These are phyloP conservation scores for Citrus medica DNA, from an alignment of 345 rosid genomes.

Conservation along the genomic window DNA sequence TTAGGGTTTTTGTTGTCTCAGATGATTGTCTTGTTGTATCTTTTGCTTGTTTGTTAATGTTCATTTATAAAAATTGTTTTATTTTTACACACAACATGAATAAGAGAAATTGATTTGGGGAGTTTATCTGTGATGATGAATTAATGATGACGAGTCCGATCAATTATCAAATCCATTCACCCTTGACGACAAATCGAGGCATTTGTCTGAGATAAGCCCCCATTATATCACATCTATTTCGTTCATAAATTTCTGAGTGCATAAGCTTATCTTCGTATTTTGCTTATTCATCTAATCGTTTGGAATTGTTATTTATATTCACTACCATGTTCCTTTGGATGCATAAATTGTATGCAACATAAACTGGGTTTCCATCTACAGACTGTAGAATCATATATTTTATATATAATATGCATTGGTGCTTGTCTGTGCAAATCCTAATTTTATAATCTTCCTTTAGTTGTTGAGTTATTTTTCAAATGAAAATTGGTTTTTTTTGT, in stretches of 20 bases:
- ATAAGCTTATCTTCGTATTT: neutral
- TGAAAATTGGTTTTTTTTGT: neutral
- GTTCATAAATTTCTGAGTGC: neutral
- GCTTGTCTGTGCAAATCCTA: neutral
- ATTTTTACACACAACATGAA: neutral
- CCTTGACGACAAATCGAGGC: constrained; percentile 61
- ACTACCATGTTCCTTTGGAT: neutral
- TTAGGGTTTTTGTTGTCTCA: neutral
- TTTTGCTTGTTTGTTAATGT: neutral
- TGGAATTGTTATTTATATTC: neutral
- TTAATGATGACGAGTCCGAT: constrained; percentile 55
- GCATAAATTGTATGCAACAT: neutral
- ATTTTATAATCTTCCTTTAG: neutral
- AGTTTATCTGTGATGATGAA: constrained; percentile 31
- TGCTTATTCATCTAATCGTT: too few relatives aligned
- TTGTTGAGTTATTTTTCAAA: neutral
- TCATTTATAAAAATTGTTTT: too few relatives aligned
- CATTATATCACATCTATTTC: neutral
- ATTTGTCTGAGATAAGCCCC: constrained; percentile 59
- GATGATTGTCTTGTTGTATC: neutral
- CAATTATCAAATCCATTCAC: constrained; percentile 30
- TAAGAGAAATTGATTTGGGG: neutral
- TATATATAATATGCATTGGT: too few relatives aligned
- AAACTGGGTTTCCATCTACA: neutral
- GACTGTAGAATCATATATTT: neutral